A percentile compares a stretch with the other conserved stretches of the same genome.
Evolutionary conservation across 2,329 filamentous ascomycete species (phyloP).

Genomic region (Epichloe uncinata): DNA sequence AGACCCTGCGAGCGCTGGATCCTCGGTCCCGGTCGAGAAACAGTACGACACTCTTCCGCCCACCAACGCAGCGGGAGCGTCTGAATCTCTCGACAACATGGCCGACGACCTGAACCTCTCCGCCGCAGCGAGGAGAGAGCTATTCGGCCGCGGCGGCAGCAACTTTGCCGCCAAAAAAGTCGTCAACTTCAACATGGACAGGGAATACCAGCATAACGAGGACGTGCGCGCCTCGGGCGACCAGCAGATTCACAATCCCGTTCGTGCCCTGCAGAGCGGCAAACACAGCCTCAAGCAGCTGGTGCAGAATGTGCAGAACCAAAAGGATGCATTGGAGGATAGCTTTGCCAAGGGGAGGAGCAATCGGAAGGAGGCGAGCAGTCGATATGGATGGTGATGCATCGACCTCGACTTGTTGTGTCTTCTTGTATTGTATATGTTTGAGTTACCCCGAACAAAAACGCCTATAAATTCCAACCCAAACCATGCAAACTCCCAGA

Average conservation of each 20-base stretch:
- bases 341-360: conserved; percentile 72
- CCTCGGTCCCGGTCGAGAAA: conserved; percentile 4
- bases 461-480: not conserved
- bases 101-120: conserved; percentile 71
- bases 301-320: conserved; percentile 67
- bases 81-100: conserved; percentile 54
- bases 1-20: not conserved
- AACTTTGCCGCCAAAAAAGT: conserved; percentile 39
- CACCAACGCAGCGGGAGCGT: conserved; percentile 15
- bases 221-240: conserved; percentile 56
- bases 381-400: conserved; percentile 62
- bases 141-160: conserved; percentile 59
- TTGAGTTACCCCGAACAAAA: not conserved
- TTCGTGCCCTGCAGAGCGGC: conserved; percentile 66
- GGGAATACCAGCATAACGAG: conserved; percentile 79
- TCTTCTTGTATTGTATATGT: not conserved
- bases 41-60: conserved; percentile 13
- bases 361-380: conserved; percentile 71
- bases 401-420: not conserved
- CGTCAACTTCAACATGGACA: conserved; percentile 78
- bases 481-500: not conserved
- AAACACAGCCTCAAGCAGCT: conserved; percentile 86
- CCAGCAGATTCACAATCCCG: conserved; percentile 63
- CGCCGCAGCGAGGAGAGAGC: conserved; percentile 60
- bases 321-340: conserved; percentile 81